Conservation (phyloP, 306 rosid species). For the Pueraria montana region DNA sequence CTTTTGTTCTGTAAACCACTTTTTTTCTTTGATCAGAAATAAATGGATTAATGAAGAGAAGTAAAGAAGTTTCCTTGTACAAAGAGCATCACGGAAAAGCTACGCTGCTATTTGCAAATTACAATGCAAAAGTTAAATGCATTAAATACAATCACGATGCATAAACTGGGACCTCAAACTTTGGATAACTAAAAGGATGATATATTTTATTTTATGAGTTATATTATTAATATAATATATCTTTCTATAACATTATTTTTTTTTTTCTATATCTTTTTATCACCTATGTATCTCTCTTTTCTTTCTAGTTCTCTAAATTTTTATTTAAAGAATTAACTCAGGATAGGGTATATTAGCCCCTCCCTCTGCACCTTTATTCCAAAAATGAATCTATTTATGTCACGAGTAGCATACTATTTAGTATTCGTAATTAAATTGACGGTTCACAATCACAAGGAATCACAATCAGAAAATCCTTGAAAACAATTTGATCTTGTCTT, state of each 20-base stretch:
- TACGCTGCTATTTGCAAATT: constrained; percentile 6
- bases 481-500: constrained; percentile 28
- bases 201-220: constrained; percentile 3
- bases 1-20: neutral
- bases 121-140: neutral
- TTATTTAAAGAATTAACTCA: constrained; percentile 19
- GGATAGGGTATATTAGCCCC: constrained; percentile 19
- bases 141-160: constrained; percentile 24
- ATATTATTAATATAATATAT: neutral
- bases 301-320: neutral
- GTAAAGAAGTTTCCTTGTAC: constrained; percentile 17
- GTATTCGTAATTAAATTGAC: neutral
- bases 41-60: constrained; percentile 38
- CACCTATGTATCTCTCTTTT: neutral
- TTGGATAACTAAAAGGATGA: neutral
- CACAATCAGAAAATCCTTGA: constrained; percentile 3
- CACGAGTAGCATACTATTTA: neutral
- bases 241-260: neutral
- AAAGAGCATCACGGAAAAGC: constrained; percentile 36
- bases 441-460: constrained; percentile 24
- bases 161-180: constrained; percentile 16
- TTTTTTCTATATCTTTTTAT: no score
- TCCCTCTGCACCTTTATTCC: neutral
- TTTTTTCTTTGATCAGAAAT: neutral
- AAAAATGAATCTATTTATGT: constrained; percentile 2